phyloP scores from a whole-genome alignment of 257 asterid species.

The Perilla frutescens region DNA sequence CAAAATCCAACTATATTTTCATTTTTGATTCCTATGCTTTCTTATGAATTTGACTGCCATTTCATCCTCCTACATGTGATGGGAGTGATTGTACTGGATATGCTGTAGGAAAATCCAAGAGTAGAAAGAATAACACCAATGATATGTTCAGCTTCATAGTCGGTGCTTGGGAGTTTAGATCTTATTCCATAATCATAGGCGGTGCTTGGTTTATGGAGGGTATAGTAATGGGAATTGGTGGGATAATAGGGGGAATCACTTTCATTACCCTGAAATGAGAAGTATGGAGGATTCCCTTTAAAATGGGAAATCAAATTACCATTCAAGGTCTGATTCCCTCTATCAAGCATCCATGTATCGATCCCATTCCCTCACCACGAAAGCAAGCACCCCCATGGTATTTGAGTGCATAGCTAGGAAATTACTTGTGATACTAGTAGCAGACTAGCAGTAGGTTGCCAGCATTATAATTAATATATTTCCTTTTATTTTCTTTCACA shows the following conservation, averaged over 20 bases:
- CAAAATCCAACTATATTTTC: background rate
- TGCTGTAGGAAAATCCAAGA: background rate
- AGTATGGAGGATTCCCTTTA: background rate
- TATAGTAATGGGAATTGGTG: background rate
- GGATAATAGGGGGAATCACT: background rate
- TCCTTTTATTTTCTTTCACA: slow-evolving; percentile 39
- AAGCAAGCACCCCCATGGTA: background rate
- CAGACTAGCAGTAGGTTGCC: slow-evolving; percentile 11
- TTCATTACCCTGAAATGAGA: background rate
- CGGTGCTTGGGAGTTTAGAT: slow-evolving; percentile 4
- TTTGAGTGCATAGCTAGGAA: slow-evolving; percentile 13
- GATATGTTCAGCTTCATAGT: slow-evolving; percentile 3
- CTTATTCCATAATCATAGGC: background rate
- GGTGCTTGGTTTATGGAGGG: background rate
- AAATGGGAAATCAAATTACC: background rate
- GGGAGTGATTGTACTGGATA: background rate
- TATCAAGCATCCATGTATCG: background rate
- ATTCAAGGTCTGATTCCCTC: background rate
- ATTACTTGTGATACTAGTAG: slow-evolving; percentile 1
- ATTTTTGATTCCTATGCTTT: background rate
- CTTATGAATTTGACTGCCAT: slow-evolving; percentile 11
- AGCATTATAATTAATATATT: slow-evolving; percentile 5
- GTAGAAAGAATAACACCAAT: background rate
- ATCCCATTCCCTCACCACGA: background rate
- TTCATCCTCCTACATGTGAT: background rate